Evolutionary conservation across 148 eudicot genomes (phyloP).

Genomic region (Diospyros kaki): DNA sequence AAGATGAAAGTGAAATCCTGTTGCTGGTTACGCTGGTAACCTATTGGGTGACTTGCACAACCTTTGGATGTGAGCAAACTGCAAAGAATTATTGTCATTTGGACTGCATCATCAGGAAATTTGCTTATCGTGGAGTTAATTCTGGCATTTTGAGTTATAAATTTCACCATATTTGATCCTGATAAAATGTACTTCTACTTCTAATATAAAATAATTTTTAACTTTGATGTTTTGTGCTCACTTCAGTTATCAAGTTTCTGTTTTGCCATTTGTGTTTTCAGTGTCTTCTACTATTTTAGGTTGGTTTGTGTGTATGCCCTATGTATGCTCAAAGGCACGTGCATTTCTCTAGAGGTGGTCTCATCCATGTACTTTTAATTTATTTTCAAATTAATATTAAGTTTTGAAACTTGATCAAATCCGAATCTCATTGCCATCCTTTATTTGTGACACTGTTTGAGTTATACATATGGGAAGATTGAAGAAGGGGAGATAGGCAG

Average conservation of each 20-base stretch:
- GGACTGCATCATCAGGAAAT: background rate
- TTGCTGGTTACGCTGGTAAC: background rate
- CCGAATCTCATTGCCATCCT: background rate
- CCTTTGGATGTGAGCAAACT: background rate
- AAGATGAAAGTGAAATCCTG: slow-evolving; percentile 14
- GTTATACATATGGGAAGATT: background rate
- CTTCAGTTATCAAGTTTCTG: background rate
- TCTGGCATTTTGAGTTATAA: background rate
- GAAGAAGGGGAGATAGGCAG: background rate
- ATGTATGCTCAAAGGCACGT: no score
- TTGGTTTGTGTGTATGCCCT: no score
- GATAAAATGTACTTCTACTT: background rate
- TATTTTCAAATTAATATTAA: background rate
- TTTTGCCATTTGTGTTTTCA: background rate
- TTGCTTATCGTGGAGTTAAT: background rate
- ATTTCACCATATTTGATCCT: background rate
- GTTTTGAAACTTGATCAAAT: background rate
- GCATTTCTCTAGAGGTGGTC: no score
- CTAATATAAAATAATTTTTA: background rate
- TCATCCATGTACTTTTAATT: no score
- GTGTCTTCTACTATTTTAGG: no score
- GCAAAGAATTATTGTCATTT: background rate
- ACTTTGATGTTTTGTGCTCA: background rate
- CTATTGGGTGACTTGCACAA: background rate
- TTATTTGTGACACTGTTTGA: background rate